Base-by-base conservation (phyloP, 2,329 filamentous ascomycete species). In the Gnomoniopsis smithogilvyi region DNA sequence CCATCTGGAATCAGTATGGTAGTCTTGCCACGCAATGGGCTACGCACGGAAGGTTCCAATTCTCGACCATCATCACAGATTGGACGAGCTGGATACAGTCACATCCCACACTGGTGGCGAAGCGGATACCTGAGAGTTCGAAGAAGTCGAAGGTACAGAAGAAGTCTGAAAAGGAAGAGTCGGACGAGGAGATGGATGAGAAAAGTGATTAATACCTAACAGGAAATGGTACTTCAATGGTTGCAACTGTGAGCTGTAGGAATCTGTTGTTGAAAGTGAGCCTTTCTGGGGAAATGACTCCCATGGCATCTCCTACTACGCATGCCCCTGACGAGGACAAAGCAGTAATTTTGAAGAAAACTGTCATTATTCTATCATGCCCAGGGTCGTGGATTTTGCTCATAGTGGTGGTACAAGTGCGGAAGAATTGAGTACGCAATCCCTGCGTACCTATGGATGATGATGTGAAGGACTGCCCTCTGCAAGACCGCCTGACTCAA, bases 71-170 rank as follows among this genome's bases (percentile, higher is more conserved):
- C 72, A 90, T 91, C 66, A 78, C 79, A 2, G 88, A 91, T 62
- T 92, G 88, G 87, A 79, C 86, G 64, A 90, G 91, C 68, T 92
- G 89, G 89, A 54, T 62, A n/a, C 60, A 60, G 46, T 24, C 57
- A 24, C 60, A 62, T 34, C 60, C 57, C 1, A 21, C 50, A 15
- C 47, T 62, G 19, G 54, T 62, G 33, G 57, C 60, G 12, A 54
- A 33, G 50, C 45, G 50, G 38, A 7, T 53, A 19, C 22, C 45
- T 14, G 36, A 46, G 36, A 26, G n/a, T 47, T n/a, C 59, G 22
- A 54, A 11, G 34, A 24, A 43, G 34, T 30, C 34, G 2, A 33
- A 46, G 4, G 43, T n/a, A 6, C 50, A 26, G 21, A 43, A 50
- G 7, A 50, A 54, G 30, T 36, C 19, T 24, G 50, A 36, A 21